Conservation (phyloP, 805 yeast species). For the Kazachstania taianensis region DNA sequence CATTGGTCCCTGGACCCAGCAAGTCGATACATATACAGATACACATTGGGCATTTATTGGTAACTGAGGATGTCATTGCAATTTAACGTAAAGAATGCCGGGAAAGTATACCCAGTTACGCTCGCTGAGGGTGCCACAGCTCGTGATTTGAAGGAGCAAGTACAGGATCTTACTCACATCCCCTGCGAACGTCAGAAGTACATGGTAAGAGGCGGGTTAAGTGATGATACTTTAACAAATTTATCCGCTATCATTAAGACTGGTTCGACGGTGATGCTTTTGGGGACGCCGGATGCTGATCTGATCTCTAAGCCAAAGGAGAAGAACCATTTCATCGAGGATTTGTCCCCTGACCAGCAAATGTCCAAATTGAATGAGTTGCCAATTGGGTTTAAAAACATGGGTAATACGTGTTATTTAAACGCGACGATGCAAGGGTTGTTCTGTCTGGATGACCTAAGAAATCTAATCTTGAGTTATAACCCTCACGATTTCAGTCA, state of each 20-base stretch:
- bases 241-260: constrained; percentile 44
- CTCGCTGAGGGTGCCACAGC: constrained; percentile 29
- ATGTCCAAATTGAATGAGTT: constrained; percentile 34
- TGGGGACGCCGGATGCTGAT: constrained; percentile 78
- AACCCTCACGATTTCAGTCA: constrained; percentile 43
- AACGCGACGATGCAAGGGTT: constrained; percentile 85
- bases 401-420: constrained; percentile 92
- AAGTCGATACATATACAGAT: too few relatives aligned
- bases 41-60: too few relatives aligned
- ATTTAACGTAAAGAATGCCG: constrained; percentile 51
- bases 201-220: constrained; percentile 76
- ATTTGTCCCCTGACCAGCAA: constrained; percentile 37
- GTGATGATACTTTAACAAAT: constrained; percentile 47
- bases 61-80: too few relatives aligned
- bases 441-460: constrained; percentile 64
- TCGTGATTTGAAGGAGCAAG: constrained; percentile 53
- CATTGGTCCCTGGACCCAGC: too few relatives aligned
- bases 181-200: constrained; percentile 89
- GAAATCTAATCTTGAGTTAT: constrained; percentile 51
- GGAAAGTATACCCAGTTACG: constrained; percentile 49
- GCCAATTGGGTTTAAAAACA: constrained; percentile 88
- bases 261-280: constrained; percentile 67
- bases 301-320: constrained; percentile 43
- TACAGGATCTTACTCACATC: constrained; percentile 64
- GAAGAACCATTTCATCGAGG: constrained; percentile 57